Percentiles rank a stretch among this genome's conserved stretches.
Conservation (phyloP, 2,329 filamentous ascomycete species). For the Penicillium sp. region DNA sequence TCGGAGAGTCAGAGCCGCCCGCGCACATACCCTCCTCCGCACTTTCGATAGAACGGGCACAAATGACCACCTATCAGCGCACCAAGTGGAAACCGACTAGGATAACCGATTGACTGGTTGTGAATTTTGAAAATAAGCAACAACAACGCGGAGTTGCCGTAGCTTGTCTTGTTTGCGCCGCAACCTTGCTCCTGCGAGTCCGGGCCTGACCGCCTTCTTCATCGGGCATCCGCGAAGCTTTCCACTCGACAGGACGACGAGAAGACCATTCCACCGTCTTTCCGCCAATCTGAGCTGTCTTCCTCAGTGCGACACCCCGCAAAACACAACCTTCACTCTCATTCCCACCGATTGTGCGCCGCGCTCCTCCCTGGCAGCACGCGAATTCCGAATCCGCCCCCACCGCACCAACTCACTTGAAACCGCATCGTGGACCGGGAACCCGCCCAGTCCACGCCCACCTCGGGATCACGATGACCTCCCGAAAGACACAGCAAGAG, state of each 20-base stretch:
- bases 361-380: constrained; percentile 14
- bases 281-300: constrained; percentile 23
- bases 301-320: constrained; percentile 14
- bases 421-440: constrained; percentile 27
- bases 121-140: not conserved
- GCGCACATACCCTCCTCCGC: constrained; percentile 6
- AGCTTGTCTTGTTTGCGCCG: constrained; percentile 7
- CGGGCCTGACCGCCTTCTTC: constrained; percentile 30
- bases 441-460: constrained; percentile 30
- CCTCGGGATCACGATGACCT: constrained; percentile 71
- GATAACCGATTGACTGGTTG: not conserved
- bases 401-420: constrained; percentile 25
- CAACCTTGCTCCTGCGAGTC: constrained; percentile 9
- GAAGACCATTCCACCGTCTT: constrained; percentile 22
- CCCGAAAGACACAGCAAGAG: constrained; percentile 95
- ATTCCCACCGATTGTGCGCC: constrained; percentile 15
- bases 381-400: constrained; percentile 21
- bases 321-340: constrained; percentile 1
- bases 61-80: not conserved
- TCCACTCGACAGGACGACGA: constrained; percentile 27
- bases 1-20: constrained; percentile 5
- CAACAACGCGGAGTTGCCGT: not conserved
- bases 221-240: constrained; percentile 29
- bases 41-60: not conserved
- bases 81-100: not conserved